A percentile compares a stretch with the other conserved stretches of the same genome.
Evolutionary conservation across 345 rosid species (phyloP).

Genomic region (Erodium maritimum): DNA sequence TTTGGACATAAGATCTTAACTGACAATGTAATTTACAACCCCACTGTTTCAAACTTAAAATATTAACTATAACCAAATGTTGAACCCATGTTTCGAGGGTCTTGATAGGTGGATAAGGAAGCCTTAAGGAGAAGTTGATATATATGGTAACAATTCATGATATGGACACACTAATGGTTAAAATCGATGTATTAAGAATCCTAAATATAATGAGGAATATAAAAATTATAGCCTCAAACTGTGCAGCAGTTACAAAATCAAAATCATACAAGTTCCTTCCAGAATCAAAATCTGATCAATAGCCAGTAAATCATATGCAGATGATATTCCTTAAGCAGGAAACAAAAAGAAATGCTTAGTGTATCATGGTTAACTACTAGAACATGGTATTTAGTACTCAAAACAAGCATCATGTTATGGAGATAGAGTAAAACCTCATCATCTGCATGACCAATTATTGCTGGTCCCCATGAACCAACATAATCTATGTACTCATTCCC

Average conservation of each 20-base stretch:
- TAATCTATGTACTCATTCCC: constrained; percentile 93
- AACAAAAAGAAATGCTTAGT: neutral
- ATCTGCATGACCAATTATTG: constrained; percentile 94
- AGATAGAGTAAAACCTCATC: constrained; percentile 43
- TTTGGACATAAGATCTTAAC: neutral
- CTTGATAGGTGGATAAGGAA: no score
- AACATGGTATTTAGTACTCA: neutral
- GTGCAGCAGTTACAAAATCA: neutral
- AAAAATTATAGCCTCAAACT: neutral
- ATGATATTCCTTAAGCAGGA: neutral
- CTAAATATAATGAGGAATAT: no score
- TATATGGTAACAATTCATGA: no score
- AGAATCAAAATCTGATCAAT: neutral
- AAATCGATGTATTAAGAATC: no score
- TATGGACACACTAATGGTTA: no score
- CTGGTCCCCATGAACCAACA: constrained; percentile 98
- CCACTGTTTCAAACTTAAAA: neutral
- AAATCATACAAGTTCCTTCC: neutral
- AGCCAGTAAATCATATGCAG: neutral
- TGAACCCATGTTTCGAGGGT: no score
- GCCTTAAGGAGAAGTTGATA: no score
- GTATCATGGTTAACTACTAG: constrained; percentile 1
- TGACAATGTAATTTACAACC: neutral
- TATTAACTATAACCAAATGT: no score
- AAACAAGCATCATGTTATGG: neutral